Evolutionary conservation across 2,329 filamentous ascomycete species (phyloP).

Genomic region (Rhinocladiella mackenziei): DNA sequence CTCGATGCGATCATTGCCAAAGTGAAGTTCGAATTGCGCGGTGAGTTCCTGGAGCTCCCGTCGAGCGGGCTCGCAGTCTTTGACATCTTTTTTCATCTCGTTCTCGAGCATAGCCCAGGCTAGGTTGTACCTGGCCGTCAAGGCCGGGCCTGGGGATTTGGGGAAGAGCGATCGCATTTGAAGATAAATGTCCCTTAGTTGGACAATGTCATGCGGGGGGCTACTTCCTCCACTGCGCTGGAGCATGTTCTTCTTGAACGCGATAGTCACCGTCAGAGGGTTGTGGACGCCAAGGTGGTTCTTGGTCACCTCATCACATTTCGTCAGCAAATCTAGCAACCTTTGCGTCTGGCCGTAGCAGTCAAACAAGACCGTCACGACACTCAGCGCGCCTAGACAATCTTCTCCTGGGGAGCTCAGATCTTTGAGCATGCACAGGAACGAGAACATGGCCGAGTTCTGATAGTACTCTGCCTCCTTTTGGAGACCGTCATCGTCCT

Average conservation of each 20-base stretch:
- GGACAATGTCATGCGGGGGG: conserved; percentile 10
- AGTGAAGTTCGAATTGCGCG: conserved; percentile 8
- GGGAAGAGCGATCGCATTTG: conserved; percentile 6
- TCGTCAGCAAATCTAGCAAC: conserved; percentile 9
- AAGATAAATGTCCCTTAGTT: conserved; percentile 8
- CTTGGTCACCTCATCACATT: conserved; percentile 13
- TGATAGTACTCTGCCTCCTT: conserved; percentile 8
- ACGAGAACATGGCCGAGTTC: conserved; percentile 7
- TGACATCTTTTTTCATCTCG: conserved; percentile 12
- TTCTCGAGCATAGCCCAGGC: conserved; percentile 23
- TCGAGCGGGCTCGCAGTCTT: conserved; percentile 9
- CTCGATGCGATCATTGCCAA: conserved; percentile 17
- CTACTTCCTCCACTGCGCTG: neutral
- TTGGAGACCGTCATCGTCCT: conserved; percentile 6
- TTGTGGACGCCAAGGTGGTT: conserved; percentile 11
- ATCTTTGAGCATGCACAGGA: conserved; percentile 18
- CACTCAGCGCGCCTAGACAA: conserved; percentile 14
- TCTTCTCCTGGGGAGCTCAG: conserved; percentile 9
- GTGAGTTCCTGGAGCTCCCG: conserved; percentile 8
- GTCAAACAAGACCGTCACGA: conserved; percentile 17
- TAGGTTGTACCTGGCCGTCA: conserved; percentile 18
- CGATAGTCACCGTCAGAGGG: conserved; percentile 19
- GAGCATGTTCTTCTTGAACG: conserved; percentile 17
- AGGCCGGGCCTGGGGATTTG: conserved; percentile 9
- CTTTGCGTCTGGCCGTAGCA: conserved; percentile 15